Evolutionary conservation across 2,329 filamentous ascomycete species (phyloP).

Genomic region (Ascochyta pisi): DNA sequence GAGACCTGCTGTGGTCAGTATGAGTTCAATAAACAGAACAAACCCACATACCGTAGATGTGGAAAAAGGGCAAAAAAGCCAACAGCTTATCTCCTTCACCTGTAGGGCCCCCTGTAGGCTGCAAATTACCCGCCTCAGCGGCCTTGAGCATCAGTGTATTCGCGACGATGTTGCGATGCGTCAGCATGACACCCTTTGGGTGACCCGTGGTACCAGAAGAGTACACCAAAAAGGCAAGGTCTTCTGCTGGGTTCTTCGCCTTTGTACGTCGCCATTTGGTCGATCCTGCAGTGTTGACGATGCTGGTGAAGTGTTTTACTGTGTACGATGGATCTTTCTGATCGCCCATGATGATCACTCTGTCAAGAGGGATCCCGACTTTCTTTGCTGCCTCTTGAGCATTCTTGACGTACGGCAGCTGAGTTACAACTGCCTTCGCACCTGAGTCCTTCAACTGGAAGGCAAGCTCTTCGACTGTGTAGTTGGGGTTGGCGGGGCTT

Average conservation of each 20-base stretch:
- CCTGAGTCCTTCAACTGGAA: conserved; percentile 82
- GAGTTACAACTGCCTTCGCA: conserved; percentile 78
- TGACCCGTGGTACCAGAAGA: conserved; percentile 88
- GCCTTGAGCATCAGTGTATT: conserved; percentile 62
- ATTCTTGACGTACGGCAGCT: conserved; percentile 68
- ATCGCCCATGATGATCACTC: conserved; percentile 79
- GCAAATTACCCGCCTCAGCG: conserved; percentile 58
- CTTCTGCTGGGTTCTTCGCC: conserved; percentile 65
- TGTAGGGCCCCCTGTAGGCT: conserved; percentile 64
- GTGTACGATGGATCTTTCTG: conserved; percentile 63
- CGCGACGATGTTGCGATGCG: conserved; percentile 80
- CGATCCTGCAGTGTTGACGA: conserved; percentile 68
- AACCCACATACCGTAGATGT: conserved; percentile 75
- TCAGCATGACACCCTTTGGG: conserved; percentile 90
- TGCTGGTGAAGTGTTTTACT: conserved; percentile 75
- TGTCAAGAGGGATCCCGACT: conserved; percentile 73
- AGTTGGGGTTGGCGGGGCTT: conserved; percentile 87
- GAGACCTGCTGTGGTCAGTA: conserved; percentile 59
- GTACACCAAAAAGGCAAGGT: conserved; percentile 86
- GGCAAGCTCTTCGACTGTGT: conserved; percentile 82
- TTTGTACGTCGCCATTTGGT: conserved; percentile 66
- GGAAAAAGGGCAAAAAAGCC: conserved; percentile 86
- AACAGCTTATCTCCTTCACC: conserved; percentile 75
- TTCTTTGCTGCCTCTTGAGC: conserved; percentile 72
- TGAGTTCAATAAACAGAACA: not conserved